phyloP scores from a whole-genome alignment of 2,329 filamentous ascomycete species.

The Hirsutella rhossiliensis region DNA sequence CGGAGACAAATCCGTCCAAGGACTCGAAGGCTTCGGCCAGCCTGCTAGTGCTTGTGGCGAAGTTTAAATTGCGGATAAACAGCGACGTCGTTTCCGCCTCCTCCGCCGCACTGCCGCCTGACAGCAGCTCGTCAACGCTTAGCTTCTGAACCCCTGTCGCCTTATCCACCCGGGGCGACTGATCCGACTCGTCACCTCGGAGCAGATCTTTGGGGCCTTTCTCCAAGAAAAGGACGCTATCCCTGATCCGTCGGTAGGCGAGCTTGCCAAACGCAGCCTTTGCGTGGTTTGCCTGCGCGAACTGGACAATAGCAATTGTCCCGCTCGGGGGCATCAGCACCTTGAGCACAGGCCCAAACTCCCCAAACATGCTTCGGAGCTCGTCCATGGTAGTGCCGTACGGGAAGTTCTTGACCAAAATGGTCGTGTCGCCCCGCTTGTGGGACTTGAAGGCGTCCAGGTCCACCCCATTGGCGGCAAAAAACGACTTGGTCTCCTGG shows the following conservation, averaged over 20 bases:
- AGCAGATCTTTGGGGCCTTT: constrained; percentile 85
- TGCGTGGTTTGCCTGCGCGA: constrained; percentile 64
- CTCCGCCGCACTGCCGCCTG: constrained; percentile 38
- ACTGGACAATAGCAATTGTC: constrained; percentile 90
- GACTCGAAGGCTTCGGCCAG: constrained; percentile 68
- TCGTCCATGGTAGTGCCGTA: constrained; percentile 72
- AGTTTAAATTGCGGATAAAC: constrained; percentile 91
- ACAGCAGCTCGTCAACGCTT: constrained; percentile 57
- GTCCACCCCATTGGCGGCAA: constrained; percentile 77
- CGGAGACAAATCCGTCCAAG: constrained; percentile 79
- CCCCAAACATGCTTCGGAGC: constrained; percentile 68
- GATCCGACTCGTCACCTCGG: constrained; percentile 16
- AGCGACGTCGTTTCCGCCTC: constrained; percentile 61
- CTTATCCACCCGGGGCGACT: constrained; percentile 15
- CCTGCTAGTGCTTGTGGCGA: constrained; percentile 67
- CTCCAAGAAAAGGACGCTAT: constrained; percentile 84
- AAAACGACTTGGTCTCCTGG: constrained; percentile 90
- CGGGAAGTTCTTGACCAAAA: constrained; percentile 91
- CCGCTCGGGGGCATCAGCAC: constrained; percentile 88
- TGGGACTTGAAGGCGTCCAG: constrained; percentile 81
- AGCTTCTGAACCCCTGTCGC: constrained; percentile 43
- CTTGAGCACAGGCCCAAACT: constrained; percentile 68
- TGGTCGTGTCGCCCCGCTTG: constrained; percentile 73
- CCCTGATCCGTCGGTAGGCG: constrained; percentile 83
- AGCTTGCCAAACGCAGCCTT: constrained; percentile 74